Base-by-base conservation (phyloP, 2,329 filamentous ascomycete genomes). In the Scleromitrula shiraiana region DNA sequence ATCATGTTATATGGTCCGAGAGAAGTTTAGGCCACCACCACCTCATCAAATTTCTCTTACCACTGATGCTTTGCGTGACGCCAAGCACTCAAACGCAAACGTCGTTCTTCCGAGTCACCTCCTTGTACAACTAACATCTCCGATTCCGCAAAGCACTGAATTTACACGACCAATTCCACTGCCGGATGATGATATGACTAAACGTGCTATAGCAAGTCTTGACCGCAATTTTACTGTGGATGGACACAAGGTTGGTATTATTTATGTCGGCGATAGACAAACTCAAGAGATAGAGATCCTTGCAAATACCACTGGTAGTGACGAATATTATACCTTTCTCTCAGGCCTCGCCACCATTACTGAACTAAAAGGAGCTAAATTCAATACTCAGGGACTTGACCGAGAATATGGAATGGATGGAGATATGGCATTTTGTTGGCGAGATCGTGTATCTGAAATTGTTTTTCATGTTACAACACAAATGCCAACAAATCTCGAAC, bases 391-490 rank as follows among this genome's bases (percentile, higher is more conserved):
- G 61, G 93, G 93, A 3, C 71, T 98, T 22, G 90, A 97, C 64
- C 80, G 82, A 24, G 75, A 80, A 52, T 77, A 82, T 56, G 83
- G 91, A 59, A 74, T 75, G 2, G 93, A 98, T 65, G 93, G 93
- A 26, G 79, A 90, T 60, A 88, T 85, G 65, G 88, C 90, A 0
- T 90, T 91, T 62, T 91, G 88, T 60, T 98, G 93, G 90, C 85
- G 90, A 52, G 93, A 97, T 64, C 79, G 90, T 36, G 88, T 96
- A 49, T 93, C 90, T 5, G 93, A 97, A 64, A 86, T 98, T 37
- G 84, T 97, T 24, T 98, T 94, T 67, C 93, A 97, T 64, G 83
- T 97, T 46, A 88, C 87, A 5, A 98, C 91, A 4, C 89, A 97
- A 75, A 98, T 98, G 93, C 93, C 93, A 1, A 95, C 88, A 8